Base-by-base conservation (phyloP, 164 flowering plant species). In the Macadamia tetraphylla region DNA sequence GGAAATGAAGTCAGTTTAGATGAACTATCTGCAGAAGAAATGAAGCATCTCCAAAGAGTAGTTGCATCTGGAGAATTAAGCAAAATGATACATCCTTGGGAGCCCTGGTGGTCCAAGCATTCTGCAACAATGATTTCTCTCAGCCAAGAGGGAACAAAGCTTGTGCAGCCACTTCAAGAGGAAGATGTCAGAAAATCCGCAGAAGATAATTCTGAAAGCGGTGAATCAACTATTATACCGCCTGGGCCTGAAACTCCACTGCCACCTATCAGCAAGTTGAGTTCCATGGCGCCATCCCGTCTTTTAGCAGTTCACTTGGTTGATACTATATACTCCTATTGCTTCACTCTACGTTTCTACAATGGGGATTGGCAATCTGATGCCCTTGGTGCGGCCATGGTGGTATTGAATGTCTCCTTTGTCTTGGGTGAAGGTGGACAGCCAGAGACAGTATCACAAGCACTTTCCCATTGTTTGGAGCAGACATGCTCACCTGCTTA, bases 61-160 rank as follows among this genome's bases (percentile, higher is more conserved):
- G 62, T 94, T 60, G 92, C 91, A 74, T 87, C 96, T 42, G 99
- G 98, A 46, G 94, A 92, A 73, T 80, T 94, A 51, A 84, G 97
- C 81, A 94, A 82, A 75, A 76, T 92, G 86, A 92, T 94, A 40
- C 77, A 87, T 67, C 97, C 96, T 17, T 94, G 99, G 98, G 86
- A 84, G 6, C 98, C 99, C 31, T 92, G 98, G 99, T 94, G 99
- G 99, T 73, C 78, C 67, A 88, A 76, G 70, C 87, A 91, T 71
- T 81, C 91, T 65, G 94, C 98, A 40, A 77, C 79, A 64, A 76
- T 69, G 62, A 70, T 94, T 12, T 72, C 79, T 58, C 88, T 92
- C 29, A 79, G 89, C 72, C 73, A 62, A 44, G 87, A 83, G 59
- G 98, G 97, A 63, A 80, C 84, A 52, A 83, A 73, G 51, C 92